These are phyloP conservation scores for Prunus yedoensis DNA, from an alignment of 331 rosid species.

Conservation along the genomic window DNA sequence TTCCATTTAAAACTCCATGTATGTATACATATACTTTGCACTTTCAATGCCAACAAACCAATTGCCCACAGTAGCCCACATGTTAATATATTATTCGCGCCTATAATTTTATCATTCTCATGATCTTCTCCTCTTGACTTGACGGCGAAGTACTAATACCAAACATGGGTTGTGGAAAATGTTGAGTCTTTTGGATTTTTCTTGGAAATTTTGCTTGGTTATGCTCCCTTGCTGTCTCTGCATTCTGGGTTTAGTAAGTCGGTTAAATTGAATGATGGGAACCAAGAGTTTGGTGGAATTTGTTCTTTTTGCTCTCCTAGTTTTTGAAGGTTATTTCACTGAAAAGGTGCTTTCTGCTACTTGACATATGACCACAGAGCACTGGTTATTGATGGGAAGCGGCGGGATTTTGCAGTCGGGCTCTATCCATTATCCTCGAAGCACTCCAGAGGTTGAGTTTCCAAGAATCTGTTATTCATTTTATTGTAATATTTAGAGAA, in stretches of 20 bases:
- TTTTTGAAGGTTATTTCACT: slow-evolving; percentile 2
- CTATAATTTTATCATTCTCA: not conserved
- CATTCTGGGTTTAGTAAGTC: slow-evolving; percentile 3
- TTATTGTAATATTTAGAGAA: not conserved
- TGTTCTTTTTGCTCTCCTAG: not conserved
- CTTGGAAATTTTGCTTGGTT: not conserved
- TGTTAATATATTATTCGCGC: not conserved
- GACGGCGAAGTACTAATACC: not conserved
- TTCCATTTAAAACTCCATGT: not conserved
- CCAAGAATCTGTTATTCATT: not conserved
- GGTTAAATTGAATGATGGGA: slow-evolving; percentile 7
- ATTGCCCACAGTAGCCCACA: not conserved
- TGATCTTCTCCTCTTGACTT: no score
- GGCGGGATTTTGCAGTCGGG: slow-evolving; percentile 21
- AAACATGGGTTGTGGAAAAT: not conserved
- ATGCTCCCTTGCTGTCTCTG: not conserved
- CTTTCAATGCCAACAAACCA: slow-evolving; percentile 11
- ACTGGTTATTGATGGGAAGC: slow-evolving; percentile 21
- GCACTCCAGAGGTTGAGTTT: slow-evolving; percentile 16
- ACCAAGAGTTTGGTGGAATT: not conserved
- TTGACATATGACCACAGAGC: slow-evolving; percentile 18
- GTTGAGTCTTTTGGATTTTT: not conserved
- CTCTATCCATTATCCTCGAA: slow-evolving; percentile 17
- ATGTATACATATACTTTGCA: not conserved
- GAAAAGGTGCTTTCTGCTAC: slow-evolving; percentile 9